Evolutionary conservation across 257 asterid genomes (phyloP).

Genomic region (Paulownia fortunei): DNA sequence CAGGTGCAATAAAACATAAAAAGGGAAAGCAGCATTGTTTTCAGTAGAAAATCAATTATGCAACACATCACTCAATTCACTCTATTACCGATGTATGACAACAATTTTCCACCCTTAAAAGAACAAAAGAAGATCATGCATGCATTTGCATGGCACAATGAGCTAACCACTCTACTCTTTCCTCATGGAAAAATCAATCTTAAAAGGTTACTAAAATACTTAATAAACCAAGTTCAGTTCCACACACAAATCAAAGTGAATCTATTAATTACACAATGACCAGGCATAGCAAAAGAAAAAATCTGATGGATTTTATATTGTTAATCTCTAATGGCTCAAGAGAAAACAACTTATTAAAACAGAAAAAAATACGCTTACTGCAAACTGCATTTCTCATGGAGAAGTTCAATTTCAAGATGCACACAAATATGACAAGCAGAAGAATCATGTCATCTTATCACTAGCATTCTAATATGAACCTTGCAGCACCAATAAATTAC

Average conservation of each 20-base stretch:
- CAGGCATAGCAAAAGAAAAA: background rate
- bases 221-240: conserved; percentile 3
- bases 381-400: background rate
- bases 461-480: background rate
- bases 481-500: background rate
- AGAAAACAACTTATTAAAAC: background rate
- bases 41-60: background rate
- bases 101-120: background rate
- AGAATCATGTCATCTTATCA: background rate
- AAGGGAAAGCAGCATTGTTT: background rate
- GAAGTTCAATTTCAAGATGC: background rate
- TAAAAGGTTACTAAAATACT: background rate
- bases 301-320: background rate
- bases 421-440: background rate
- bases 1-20: background rate
- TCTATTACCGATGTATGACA: background rate
- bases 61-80: too few relatives aligned
- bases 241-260: background rate
- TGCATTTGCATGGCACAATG: too few relatives aligned
- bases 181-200: background rate
- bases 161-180: too few relatives aligned
- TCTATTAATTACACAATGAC: background rate
- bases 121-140: background rate
- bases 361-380: background rate
- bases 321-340: background rate